Evolutionary conservation across 345 rosid genomes (phyloP).

Genomic region (Rhodamnia rubescens): DNA sequence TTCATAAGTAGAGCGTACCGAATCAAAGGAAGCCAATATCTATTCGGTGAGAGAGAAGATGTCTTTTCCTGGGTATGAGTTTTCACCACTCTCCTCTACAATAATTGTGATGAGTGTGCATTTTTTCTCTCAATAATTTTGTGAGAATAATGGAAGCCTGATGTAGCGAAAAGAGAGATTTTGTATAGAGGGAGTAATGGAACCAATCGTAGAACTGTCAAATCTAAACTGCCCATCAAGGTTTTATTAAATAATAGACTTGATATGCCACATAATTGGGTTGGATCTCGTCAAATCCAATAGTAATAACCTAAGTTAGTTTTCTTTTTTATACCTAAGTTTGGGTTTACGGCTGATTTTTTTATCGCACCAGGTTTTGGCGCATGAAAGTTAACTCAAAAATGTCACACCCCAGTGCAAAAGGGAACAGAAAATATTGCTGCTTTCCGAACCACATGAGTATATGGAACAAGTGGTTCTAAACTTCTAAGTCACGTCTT

Average conservation of each 20-base stretch:
- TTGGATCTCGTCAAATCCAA: too few relatives aligned
- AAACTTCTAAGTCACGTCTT: background rate
- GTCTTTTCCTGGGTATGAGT: background rate
- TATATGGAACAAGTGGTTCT: background rate
- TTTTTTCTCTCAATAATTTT: background rate
- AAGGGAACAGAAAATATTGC: background rate
- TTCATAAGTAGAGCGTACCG: rapidly evolving
- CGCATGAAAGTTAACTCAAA: background rate
- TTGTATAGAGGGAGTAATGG: too few relatives aligned
- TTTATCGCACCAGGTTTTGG: background rate
- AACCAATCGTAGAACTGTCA: too few relatives aligned
- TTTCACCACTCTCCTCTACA: background rate
- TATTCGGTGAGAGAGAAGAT: background rate
- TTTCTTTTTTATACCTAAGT: background rate
- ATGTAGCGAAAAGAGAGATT: too few relatives aligned
- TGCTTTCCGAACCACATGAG: background rate
- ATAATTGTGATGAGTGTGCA: background rate
- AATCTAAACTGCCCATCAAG: too few relatives aligned
- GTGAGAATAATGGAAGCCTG: background rate
- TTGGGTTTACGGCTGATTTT: background rate
- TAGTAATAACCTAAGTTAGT: background rate
- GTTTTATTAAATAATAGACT: too few relatives aligned
- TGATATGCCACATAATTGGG: too few relatives aligned
- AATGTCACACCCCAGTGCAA: background rate
- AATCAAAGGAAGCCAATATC: background rate